phyloP scores from a whole-genome alignment of 257 asterid genomes.

The Mitragyna speciosa region DNA sequence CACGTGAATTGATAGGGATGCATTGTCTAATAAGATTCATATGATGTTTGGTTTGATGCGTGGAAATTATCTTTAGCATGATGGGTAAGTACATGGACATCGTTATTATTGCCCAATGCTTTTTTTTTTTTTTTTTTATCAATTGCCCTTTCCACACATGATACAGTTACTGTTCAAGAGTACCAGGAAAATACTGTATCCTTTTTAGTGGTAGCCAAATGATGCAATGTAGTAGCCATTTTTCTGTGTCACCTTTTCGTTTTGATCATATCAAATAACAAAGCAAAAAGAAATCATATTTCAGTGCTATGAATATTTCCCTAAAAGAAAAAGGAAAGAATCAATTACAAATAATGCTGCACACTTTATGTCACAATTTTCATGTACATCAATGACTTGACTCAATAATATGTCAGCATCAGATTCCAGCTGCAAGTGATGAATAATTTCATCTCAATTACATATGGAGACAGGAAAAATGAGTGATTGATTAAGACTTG shows the following conservation, averaged over 20 bases:
- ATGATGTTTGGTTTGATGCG: background rate
- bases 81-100: background rate
- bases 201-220: background rate
- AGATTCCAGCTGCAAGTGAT: background rate
- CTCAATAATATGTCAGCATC: background rate
- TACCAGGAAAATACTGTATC: background rate
- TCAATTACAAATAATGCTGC: background rate
- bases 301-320: background rate
- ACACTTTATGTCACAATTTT: background rate
- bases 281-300: background rate
- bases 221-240: background rate
- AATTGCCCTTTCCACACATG: too few relatives aligned
- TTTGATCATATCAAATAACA: background rate
- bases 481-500: too few relatives aligned
- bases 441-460: too few relatives aligned
- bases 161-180: too few relatives aligned
- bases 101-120: background rate
- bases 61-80: background rate
- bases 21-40: background rate
- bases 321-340: background rate
- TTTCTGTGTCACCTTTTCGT: background rate
- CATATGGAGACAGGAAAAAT: too few relatives aligned
- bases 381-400: too few relatives aligned
- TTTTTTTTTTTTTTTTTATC: too few relatives aligned
- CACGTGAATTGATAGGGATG: background rate